Evolutionary conservation across 257 asterid genomes (phyloP).

Genomic region (Thymus quinquecostatus): DNA sequence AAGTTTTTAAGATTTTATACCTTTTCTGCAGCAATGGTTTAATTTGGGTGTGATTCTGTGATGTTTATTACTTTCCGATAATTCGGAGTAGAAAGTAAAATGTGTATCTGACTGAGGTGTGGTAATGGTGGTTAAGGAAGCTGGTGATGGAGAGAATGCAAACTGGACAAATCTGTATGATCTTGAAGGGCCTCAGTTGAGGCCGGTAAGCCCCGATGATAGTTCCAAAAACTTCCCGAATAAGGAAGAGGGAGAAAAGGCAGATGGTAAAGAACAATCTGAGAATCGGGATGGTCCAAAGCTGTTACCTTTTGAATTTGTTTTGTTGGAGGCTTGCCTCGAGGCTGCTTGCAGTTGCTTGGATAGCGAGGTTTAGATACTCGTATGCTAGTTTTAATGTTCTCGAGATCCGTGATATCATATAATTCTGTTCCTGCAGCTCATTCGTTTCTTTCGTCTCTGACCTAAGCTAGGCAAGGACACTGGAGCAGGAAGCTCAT

Average conservation of each 20-base stretch:
- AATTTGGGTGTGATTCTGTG: not conserved
- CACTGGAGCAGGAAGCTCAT: slow-evolving; percentile 96
- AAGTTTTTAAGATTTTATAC: not conserved
- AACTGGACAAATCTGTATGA: slow-evolving; percentile 87
- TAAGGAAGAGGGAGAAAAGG: slow-evolving; percentile 54
- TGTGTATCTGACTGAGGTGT: slow-evolving; percentile 22
- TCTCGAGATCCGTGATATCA: slow-evolving; percentile 5
- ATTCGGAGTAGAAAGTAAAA: not conserved
- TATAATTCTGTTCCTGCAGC: not conserved
- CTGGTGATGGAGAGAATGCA: slow-evolving; percentile 71
- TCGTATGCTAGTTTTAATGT: slow-evolving; percentile 11
- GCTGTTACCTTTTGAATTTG: slow-evolving; percentile 95
- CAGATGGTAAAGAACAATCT: slow-evolving; percentile 59
- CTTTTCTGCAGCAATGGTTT: not conserved
- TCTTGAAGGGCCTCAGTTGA: slow-evolving; percentile 65
- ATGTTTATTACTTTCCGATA: too few species aligned
- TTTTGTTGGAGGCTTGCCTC: slow-evolving; percentile 96
- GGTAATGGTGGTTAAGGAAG: slow-evolving; percentile 59
- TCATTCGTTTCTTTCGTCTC: slow-evolving; percentile 10
- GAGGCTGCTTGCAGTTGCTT: slow-evolving; percentile 95
- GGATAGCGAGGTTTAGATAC: slow-evolving; percentile 70
- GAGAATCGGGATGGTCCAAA: slow-evolving; percentile 81
- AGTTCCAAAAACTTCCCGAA: slow-evolving; percentile 53
- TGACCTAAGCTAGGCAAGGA: slow-evolving; percentile 71
- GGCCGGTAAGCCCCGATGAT: slow-evolving; percentile 51